A percentile compares a stretch with the other conserved stretches of the same genome.
Evolutionary conservation across 2,329 filamentous ascomycete genomes (phyloP).

Genomic region (Dactylellina parvicollis): DNA sequence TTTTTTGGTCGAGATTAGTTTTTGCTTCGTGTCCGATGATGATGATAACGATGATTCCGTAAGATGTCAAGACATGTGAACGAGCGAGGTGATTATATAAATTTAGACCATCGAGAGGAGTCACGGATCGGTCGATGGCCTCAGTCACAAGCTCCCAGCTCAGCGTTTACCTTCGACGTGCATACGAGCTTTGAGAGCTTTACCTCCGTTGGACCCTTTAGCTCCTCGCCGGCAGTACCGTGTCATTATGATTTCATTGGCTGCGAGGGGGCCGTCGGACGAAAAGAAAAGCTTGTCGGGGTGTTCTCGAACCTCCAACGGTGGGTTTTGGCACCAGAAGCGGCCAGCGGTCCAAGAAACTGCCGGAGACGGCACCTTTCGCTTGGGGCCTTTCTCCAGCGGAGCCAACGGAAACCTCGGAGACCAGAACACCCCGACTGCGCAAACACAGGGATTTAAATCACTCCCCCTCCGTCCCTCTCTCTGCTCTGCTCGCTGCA

Average conservation of each 20-base stretch:
- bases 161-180: background rate
- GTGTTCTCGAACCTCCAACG: constrained; percentile 16
- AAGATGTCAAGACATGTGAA: background rate
- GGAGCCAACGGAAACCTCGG: constrained; percentile 23
- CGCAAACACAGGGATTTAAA: background rate
- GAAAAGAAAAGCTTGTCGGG: constrained; percentile 6
- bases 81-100: background rate
- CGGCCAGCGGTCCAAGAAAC: constrained; percentile 25
- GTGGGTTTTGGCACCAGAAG: constrained; percentile 7
- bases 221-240: constrained; percentile 1
- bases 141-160: constrained; percentile 1
- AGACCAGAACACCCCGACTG: constrained; percentile 31
- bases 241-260: constrained; percentile 22
- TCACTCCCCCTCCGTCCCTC: no score
- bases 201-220: background rate
- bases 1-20: background rate
- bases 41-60: background rate
- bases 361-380: constrained; percentile 21
- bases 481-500: no score
- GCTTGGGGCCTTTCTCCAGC: background rate
- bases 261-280: constrained; percentile 15
- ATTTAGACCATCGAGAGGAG: background rate
- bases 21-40: background rate
- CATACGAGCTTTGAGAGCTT: no score
- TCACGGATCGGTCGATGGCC: background rate